These are phyloP conservation scores for Peltaster fructicola DNA, from an alignment of 2,329 filamentous ascomycete species.

Conservation along the genomic window DNA sequence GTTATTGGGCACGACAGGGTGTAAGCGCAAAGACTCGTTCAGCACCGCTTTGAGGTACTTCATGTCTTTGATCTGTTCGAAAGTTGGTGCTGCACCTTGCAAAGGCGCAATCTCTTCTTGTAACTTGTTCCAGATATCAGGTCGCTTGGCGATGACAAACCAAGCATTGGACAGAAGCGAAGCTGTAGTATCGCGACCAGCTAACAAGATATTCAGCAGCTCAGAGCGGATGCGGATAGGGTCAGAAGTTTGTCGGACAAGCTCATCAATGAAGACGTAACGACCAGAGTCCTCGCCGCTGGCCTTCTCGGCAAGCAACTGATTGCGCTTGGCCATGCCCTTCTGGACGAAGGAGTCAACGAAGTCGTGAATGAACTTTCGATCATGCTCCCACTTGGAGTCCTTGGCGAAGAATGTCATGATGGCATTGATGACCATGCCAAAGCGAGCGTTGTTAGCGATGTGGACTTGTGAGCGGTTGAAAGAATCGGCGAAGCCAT, in stretches of 20 bases:
- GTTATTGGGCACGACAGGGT: slow-evolving; percentile 67
- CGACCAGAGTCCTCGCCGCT: slow-evolving; percentile 16
- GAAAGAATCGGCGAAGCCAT: slow-evolving; percentile 20
- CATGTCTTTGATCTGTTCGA: slow-evolving; percentile 18
- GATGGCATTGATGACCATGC: slow-evolving; percentile 8
- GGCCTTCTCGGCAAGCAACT: slow-evolving; percentile 16
- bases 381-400: slow-evolving; percentile 23
- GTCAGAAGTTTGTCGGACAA: slow-evolving; percentile 29
- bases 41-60: slow-evolving; percentile 39
- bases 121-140: slow-evolving; percentile 14
- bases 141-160: slow-evolving; percentile 16
- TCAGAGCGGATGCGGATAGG: slow-evolving; percentile 30
- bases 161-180: slow-evolving; percentile 32
- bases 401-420: slow-evolving; percentile 4
- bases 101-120: slow-evolving; percentile 15
- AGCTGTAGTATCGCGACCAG: slow-evolving; percentile 37
- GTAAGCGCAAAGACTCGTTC: slow-evolving; percentile 61
- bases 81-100: slow-evolving; percentile 22
- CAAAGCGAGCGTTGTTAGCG: slow-evolving; percentile 11
- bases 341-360: slow-evolving; percentile 32
- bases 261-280: slow-evolving; percentile 33
- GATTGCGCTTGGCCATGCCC: slow-evolving; percentile 20
- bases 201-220: slow-evolving; percentile 33
- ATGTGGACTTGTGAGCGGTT: slow-evolving; percentile 15
- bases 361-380: slow-evolving; percentile 26